Base-by-base conservation (phyloP, 2,329 filamentous ascomycete genomes). In the Paracamarosporium sp. region DNA sequence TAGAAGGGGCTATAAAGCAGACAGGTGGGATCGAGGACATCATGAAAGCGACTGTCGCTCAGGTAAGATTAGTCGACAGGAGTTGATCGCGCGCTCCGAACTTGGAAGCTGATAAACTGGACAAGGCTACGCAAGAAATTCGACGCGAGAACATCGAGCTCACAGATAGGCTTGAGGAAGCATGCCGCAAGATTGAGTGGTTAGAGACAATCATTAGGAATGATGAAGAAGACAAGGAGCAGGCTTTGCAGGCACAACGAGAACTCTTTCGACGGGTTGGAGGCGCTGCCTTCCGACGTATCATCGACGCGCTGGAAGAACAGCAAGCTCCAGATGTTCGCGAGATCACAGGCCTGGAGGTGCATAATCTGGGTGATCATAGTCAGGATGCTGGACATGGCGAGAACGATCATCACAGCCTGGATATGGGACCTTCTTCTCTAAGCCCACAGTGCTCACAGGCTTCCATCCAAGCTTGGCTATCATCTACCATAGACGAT, bases 1-100 rank as follows among this genome's bases (percentile, higher is more conserved):
- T 48, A 4, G 22, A 35, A 8, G 6, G 3, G 11, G 17, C 45
- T 12, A 35, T 48, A 1, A 25, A 30, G 6, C 45, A 35, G 30
- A 48, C 45, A 9, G 45, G 45, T 3, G 45, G 45, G 17, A 48
- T 48, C 15, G 45, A 48, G 20, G 45, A 48, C 11, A 48, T 35
- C 30, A 35, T 48, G 9, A 48, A 48, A 13, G 12, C 12, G 12
- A 25, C 20, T 4, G 20, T 48, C 4, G 45, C 20, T 15, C 20
- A 48, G 20, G 44, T 47, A 31, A 31, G 45, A 2, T 36, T 2
- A 7, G 11, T 17, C 20, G 6, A 8, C 15, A 45, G 27, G 38
- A 9, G n/a, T 27, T 15, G 13, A 15, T 2, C 11, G n/a, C n/a
- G n/a, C n/a, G n/a, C n/a, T n/a, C n/a, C n/a, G n/a, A n/a, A n/a